Evolutionary conservation across 495 filamentous ascomycete species (phyloP).

Genomic region (Tuber magnatum): DNA sequence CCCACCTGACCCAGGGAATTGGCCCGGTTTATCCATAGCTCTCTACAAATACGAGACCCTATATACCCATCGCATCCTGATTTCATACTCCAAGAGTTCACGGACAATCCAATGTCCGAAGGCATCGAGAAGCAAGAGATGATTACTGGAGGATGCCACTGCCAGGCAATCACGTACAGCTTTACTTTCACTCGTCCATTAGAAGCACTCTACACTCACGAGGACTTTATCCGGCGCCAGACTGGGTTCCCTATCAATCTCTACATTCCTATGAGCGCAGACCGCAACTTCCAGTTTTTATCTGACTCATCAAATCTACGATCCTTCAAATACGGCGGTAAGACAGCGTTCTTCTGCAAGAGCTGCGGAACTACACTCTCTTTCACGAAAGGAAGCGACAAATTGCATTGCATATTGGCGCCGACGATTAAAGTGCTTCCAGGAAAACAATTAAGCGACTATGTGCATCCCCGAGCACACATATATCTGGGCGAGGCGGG

Average conservation of each 20-base stretch:
- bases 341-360: constrained; percentile 12
- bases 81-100: background rate
- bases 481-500: background rate
- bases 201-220: constrained; percentile 13
- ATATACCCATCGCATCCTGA: background rate
- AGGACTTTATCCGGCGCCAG: background rate
- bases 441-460: constrained; percentile 1
- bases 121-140: background rate
- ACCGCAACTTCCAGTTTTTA: background rate
- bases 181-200: background rate
- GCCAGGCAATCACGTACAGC: constrained; percentile 9
- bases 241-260: constrained; percentile 16
- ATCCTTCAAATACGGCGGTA: background rate
- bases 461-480: constrained; percentile 7
- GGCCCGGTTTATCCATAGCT: background rate
- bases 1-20: background rate
- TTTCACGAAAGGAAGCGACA: background rate
- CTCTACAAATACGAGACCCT: background rate
- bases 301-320: background rate
- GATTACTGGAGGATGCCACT: constrained; percentile 15
- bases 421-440: constrained; percentile 14
- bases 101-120: background rate
- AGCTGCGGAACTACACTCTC: constrained; percentile 12
- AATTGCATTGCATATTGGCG: background rate
- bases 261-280: background rate